A percentile compares a stretch with the other conserved stretches of the same genome.
Conservation (phyloP, 2,329 filamentous ascomycete genomes). For the Dactylellina sp. region DNA sequence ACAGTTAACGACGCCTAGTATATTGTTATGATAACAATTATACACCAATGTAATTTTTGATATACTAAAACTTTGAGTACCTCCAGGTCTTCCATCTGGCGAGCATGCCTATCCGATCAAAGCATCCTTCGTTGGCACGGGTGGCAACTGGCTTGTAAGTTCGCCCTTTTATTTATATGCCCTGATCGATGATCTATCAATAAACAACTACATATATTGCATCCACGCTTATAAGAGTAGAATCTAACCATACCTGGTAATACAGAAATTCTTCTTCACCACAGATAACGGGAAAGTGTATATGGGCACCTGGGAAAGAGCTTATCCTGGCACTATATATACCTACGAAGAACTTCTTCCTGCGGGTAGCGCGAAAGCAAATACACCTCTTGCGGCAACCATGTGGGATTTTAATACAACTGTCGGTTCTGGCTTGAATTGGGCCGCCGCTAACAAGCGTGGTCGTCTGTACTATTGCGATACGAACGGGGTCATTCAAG, state of each 20-base stretch:
- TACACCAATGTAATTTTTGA: too few species aligned
- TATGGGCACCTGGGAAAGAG: constrained; percentile 26
- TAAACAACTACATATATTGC: background rate
- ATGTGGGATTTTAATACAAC: constrained; percentile 30
- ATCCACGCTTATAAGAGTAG: too few species aligned
- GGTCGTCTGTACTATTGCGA: constrained; percentile 26
- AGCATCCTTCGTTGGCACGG: constrained; percentile 12
- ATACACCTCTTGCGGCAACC: constrained; percentile 21
- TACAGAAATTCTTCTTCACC: constrained; percentile 47
- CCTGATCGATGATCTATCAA: background rate
- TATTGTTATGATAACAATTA: too few species aligned
- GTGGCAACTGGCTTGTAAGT: constrained; percentile 41
- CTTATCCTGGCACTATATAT: background rate
- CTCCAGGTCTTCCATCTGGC: constrained; percentile 21
- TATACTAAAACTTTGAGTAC: background rate
- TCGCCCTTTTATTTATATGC: background rate
- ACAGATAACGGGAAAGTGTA: constrained; percentile 46
- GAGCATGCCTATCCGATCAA: constrained; percentile 33
- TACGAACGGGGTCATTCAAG: constrained; percentile 19
- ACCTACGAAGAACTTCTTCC: constrained; percentile 35
- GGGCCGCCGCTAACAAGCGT: constrained; percentile 17
- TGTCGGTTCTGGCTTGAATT: constrained; percentile 27
- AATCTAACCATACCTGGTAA: background rate
- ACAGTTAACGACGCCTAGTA: too few species aligned
- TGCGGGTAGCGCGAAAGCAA: constrained; percentile 30